These are phyloP conservation scores for Fraxinus angustifolia DNA, from an alignment of 305 asterid species.

Conservation along the genomic window DNA sequence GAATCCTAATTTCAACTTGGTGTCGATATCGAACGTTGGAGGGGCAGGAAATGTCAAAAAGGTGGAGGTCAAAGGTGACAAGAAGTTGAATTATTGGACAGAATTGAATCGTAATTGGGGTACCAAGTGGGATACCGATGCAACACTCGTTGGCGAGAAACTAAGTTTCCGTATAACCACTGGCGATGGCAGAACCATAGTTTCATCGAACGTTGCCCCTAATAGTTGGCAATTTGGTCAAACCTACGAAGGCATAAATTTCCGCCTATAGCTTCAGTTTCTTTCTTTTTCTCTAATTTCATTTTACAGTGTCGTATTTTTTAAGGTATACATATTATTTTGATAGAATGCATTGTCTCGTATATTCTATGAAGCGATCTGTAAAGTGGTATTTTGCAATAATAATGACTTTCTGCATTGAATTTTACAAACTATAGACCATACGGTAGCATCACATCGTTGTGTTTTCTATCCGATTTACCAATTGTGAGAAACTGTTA, in stretches of 20 bases:
- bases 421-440: too few species aligned
- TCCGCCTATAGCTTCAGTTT: neutral
- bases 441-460: too few species aligned
- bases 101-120: slow-evolving; percentile 43
- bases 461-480: too few species aligned
- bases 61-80: slow-evolving; percentile 27
- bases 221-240: slow-evolving; percentile 50
- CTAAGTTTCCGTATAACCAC: slow-evolving; percentile 38
- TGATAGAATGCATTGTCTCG: too few species aligned
- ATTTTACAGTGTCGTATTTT: too few species aligned
- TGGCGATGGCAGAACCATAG: slow-evolving; percentile 34
- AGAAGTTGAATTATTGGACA: slow-evolving; percentile 24
- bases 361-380: too few species aligned
- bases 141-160: slow-evolving; percentile 24
- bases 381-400: too few species aligned
- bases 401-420: too few species aligned
- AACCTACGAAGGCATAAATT: slow-evolving; percentile 33
- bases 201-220: slow-evolving; percentile 23
- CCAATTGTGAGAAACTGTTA: too few species aligned
- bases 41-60: slow-evolving; percentile 40
- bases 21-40: slow-evolving; percentile 37
- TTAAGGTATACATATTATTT: too few species aligned
- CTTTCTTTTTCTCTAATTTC: neutral
- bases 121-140: slow-evolving; percentile 42
- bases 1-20: slow-evolving; percentile 37